These are phyloP conservation scores for Citrus glauca DNA, from an alignment of 345 rosid species.

Conservation along the genomic window DNA sequence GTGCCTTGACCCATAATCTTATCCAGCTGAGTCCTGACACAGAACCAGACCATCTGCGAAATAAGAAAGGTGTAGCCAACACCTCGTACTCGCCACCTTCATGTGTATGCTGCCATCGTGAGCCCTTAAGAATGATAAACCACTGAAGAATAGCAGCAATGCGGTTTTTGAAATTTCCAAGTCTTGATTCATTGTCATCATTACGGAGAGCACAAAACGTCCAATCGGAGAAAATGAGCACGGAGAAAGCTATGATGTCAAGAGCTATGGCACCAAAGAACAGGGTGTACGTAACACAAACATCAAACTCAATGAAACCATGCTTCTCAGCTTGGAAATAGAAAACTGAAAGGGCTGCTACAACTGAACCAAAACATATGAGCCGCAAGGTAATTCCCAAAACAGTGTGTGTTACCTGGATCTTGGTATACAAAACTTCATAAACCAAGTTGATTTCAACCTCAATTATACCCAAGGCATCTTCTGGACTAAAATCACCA, in stretches of 20 bases:
- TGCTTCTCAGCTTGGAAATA: slow-evolving; percentile 25
- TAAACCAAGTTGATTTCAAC: slow-evolving; percentile 65
- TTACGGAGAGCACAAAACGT: slow-evolving; percentile 26
- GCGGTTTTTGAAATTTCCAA: background rate
- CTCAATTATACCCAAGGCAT: slow-evolving; percentile 52
- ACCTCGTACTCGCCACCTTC: slow-evolving; percentile 4
- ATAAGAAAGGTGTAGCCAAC: slow-evolving; percentile 27
- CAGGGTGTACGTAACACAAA: slow-evolving; percentile 50
- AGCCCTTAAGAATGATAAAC: slow-evolving; percentile 17
- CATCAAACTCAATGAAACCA: slow-evolving; percentile 31
- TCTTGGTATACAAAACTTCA: slow-evolving; percentile 58
- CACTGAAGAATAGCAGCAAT: background rate
- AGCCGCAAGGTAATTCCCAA: slow-evolving; percentile 27
- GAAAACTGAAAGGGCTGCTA: slow-evolving; percentile 34
- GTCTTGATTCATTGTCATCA: slow-evolving; percentile 13
- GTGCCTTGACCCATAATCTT: slow-evolving; percentile 35
- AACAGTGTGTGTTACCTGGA: slow-evolving; percentile 34
- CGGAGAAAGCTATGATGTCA: slow-evolving; percentile 38
- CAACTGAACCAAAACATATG: slow-evolving; percentile 25
- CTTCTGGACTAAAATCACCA: background rate
- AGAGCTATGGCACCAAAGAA: slow-evolving; percentile 46
- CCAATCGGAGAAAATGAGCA: slow-evolving; percentile 63
- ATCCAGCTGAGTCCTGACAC: slow-evolving; percentile 47
- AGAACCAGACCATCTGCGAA: slow-evolving; percentile 55
- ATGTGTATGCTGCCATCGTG: background rate